Conservation (phyloP, 2,329 filamentous ascomycete species). For the Monascus ruber region DNA sequence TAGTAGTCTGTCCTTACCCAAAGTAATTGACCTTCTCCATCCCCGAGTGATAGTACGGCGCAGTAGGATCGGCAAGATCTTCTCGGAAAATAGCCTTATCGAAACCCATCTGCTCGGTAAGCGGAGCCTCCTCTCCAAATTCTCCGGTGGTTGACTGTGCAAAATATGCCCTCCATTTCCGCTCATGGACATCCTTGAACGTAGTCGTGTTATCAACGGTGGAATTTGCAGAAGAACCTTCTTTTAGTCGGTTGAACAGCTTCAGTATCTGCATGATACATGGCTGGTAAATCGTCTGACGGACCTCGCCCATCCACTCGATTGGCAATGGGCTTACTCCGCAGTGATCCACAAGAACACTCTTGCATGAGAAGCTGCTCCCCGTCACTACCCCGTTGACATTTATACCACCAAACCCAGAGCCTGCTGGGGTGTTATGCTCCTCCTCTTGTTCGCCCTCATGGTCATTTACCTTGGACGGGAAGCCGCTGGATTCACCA, state of each 20-base stretch:
- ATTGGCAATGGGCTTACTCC: constrained; percentile 18
- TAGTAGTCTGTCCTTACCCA: constrained; percentile 17
- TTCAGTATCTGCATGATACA: constrained; percentile 21
- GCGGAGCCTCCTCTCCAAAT: constrained; percentile 16
- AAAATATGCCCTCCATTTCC: constrained; percentile 20
- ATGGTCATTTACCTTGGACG: neutral
- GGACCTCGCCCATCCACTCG: constrained; percentile 19
- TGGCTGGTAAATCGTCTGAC: constrained; percentile 19
- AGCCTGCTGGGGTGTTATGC: constrained; percentile 12
- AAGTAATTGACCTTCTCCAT: constrained; percentile 32
- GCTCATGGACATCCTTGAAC: constrained; percentile 8
- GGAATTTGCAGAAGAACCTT: neutral
- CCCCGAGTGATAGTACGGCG: constrained; percentile 22
- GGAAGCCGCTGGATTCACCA: constrained; percentile 13
- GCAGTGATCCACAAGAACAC: constrained; percentile 19
- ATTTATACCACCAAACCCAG: constrained; percentile 20
- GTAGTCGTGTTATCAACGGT: neutral
- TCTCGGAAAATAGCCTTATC: constrained; percentile 17
- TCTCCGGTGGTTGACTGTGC: constrained; percentile 20
- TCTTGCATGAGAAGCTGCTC: constrained; percentile 22
- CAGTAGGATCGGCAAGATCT: constrained; percentile 12
- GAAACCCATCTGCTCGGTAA: constrained; percentile 28
- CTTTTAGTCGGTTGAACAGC: constrained; percentile 18
- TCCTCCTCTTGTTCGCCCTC: constrained; percentile 3
- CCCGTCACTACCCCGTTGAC: constrained; percentile 18